Evolutionary conservation across 2,329 filamentous ascomycete species (phyloP).

Genomic region (Lasiodiplodia citricola): DNA sequence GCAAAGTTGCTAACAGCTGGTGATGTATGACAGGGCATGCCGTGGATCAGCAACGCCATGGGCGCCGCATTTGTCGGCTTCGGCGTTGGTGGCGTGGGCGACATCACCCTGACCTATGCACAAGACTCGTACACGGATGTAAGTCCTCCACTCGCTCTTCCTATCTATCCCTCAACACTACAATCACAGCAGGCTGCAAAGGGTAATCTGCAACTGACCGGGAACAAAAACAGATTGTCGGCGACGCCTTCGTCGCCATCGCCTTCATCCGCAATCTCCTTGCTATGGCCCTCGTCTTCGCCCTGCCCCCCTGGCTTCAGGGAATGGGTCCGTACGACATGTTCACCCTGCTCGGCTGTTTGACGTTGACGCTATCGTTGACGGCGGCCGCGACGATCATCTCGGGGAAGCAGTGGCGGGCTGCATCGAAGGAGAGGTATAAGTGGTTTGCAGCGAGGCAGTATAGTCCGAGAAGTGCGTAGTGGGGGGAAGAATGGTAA

Average conservation of each 20-base stretch:
- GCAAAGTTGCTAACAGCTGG: conserved; percentile 19
- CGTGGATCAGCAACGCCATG: conserved; percentile 41
- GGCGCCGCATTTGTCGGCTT: conserved; percentile 47
- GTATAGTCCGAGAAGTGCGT: conserved; percentile 14
- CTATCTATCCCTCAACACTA: neutral
- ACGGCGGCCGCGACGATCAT: conserved; percentile 17
- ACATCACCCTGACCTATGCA: conserved; percentile 47
- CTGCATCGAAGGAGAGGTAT: conserved; percentile 6
- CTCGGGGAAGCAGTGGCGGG: conserved; percentile 30
- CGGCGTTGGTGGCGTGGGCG: conserved; percentile 41
- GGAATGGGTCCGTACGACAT: conserved; percentile 48
- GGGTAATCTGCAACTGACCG: too few relatives aligned
- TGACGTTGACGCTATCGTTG: conserved; percentile 5
- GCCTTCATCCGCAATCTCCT: conserved; percentile 54
- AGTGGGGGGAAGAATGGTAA: neutral
- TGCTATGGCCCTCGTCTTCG: conserved; percentile 54
- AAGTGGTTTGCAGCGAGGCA: conserved; percentile 3
- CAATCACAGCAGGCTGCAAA: too few relatives aligned
- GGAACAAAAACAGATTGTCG: conserved; percentile 45
- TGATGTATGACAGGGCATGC: conserved; percentile 31
- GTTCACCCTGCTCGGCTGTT: conserved; percentile 44
- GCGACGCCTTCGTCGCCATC: conserved; percentile 53
- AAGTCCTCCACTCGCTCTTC: neutral
- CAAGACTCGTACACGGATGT: conserved; percentile 46
- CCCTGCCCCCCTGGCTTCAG: conserved; percentile 49